Conservation (phyloP, 768 basidiomycete genomes). For the Tricholoma bakamatsutake region DNA sequence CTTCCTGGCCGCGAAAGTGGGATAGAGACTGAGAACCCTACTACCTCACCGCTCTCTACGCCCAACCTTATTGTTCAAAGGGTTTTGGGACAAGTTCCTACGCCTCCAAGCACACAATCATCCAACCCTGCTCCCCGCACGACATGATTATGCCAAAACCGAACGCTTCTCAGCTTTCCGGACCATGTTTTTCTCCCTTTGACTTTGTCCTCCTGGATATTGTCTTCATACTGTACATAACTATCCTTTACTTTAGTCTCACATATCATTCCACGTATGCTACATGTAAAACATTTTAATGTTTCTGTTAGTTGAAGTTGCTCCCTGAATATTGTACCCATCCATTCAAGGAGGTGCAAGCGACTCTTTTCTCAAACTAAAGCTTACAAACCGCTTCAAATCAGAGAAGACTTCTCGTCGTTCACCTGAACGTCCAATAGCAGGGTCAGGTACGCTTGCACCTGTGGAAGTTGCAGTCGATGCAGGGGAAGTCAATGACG, state of each 20-base stretch:
- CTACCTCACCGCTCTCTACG: slow-evolving; percentile 10
- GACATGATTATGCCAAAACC: not conserved
- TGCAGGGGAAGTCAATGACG: slow-evolving; percentile 56
- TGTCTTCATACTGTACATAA: not conserved
- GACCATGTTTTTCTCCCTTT: not conserved
- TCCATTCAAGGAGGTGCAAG: slow-evolving; percentile 16
- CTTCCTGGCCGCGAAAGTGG: slow-evolving; percentile 21
- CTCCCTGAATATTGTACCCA: not conserved
- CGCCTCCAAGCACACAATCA: not conserved
- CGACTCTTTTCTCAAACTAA: slow-evolving; percentile 76
- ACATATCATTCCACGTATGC: not conserved
- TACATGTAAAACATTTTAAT: not conserved
- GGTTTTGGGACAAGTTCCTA: slow-evolving; percentile 24
- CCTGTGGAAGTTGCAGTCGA: slow-evolving; percentile 60
- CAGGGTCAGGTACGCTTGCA: slow-evolving; percentile 38
- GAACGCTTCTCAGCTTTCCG: not conserved
- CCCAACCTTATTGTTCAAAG: slow-evolving; percentile 19
- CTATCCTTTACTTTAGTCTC: not conserved
- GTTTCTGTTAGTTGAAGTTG: not conserved
- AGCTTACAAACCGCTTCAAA: slow-evolving; percentile 82
- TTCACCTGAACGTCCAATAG: slow-evolving; percentile 38
- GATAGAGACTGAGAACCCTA: not conserved
- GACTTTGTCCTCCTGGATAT: not conserved
- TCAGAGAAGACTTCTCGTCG: slow-evolving; percentile 85
- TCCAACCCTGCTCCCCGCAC: not conserved